These are phyloP conservation scores for Malbranchea cinnamomea DNA, from an alignment of 2,329 filamentous ascomycete species.

Conservation along the genomic window DNA sequence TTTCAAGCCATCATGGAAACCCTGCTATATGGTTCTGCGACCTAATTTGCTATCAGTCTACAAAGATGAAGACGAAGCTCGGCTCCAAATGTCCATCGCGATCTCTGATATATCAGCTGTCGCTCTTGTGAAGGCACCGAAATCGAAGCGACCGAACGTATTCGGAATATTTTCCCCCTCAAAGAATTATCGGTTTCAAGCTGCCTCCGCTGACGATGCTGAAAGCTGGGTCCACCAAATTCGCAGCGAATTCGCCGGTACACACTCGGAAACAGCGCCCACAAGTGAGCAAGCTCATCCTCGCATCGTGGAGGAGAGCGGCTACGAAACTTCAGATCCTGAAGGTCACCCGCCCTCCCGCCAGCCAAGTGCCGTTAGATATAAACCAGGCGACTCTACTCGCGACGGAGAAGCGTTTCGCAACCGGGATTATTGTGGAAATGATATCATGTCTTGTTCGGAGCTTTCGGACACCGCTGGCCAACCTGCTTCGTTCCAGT, in stretches of 20 bases:
- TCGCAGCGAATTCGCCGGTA: constrained; percentile 52
- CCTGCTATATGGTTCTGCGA: constrained; percentile 74
- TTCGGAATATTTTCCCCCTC: constrained; percentile 88
- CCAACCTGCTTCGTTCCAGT: constrained; percentile 15
- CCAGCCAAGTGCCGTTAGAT: too few species aligned
- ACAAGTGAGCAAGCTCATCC: constrained; percentile 14
- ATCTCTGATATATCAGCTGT: constrained; percentile 85
- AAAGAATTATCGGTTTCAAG: constrained; percentile 83
- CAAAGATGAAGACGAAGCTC: constrained; percentile 78
- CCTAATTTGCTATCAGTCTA: constrained; percentile 86
- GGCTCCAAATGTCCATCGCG: constrained; percentile 74
- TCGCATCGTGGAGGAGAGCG: constrained; percentile 18
- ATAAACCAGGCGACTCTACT: too few species aligned
- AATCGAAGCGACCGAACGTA: constrained; percentile 70
- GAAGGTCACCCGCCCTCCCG: constrained; percentile 12
- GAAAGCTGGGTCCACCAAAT: constrained; percentile 78
- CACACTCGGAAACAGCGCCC: constrained; percentile 65
- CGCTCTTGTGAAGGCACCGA: constrained; percentile 74
- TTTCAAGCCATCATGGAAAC: constrained; percentile 66
- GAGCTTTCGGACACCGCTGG: constrained; percentile 58
- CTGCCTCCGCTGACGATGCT: constrained; percentile 55
- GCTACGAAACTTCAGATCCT: constrained; percentile 29
- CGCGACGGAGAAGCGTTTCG: too few species aligned
- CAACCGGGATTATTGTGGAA: constrained; percentile 44
- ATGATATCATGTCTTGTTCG: constrained; percentile 62